These are phyloP conservation scores for Saccharomycopsis sp. DNA, from an alignment of 805 yeast species.

Conservation along the genomic window DNA sequence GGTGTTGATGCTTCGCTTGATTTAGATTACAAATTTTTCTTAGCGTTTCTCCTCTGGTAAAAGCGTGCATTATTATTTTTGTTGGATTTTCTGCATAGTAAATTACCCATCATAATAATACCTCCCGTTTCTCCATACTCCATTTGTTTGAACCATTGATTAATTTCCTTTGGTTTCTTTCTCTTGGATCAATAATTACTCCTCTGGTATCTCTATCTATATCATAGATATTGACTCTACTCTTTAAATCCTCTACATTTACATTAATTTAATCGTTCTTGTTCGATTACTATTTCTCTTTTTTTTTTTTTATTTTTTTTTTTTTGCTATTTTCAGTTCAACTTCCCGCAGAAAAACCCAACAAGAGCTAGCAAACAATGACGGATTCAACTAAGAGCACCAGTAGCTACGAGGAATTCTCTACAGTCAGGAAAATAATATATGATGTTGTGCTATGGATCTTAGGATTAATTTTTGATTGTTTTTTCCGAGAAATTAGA, in stretches of 20 bases:
- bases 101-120: not conserved
- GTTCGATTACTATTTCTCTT: too few species aligned
- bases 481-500: conserved; percentile 83
- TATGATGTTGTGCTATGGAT: conserved; percentile 50
- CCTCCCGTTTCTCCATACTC: not conserved
- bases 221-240: not conserved
- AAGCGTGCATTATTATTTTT: too few species aligned
- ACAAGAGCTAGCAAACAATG: not conserved
- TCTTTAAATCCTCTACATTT: not conserved
- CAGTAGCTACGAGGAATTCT: conserved; percentile 32
- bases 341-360: not conserved
- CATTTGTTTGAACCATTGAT: not conserved
- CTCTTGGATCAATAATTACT: not conserved
- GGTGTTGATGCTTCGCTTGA: too few species aligned
- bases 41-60: too few species aligned
- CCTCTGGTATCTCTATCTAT: not conserved
- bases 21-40: too few species aligned
- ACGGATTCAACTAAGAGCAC: not conserved
- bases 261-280: too few species aligned
- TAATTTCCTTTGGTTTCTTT: not conserved
- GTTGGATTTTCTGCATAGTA: too few species aligned
- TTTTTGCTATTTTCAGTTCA: not conserved
- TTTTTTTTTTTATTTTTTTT: not conserved
- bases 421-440: conserved; percentile 32
- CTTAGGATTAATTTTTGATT: conserved; percentile 42